Base-by-base conservation (phyloP, 495 filamentous ascomycete species). In the Hypomontagnella submonticulosa region DNA sequence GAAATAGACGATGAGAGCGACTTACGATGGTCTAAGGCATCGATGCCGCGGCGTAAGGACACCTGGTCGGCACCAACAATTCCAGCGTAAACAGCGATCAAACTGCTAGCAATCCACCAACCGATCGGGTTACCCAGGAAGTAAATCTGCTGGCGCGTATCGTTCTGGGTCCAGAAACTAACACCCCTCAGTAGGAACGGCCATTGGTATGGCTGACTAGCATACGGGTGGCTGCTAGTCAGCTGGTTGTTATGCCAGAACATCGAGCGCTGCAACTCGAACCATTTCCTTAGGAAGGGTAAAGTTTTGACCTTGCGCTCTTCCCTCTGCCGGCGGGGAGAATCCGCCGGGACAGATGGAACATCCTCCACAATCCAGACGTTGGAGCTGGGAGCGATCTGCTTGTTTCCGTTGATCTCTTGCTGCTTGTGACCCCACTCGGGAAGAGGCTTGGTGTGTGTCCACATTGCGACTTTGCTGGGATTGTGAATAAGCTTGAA, bases 401-500 rank as follows among this genome's bases (percentile, higher is more conserved):
- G 96, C 86, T 99, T 99, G 86, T 99, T 99, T 51, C 95, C 95
- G 74, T 99, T 99, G 81, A 99, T 97, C 75, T 99, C 95, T 63
- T 96, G 93, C 72, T 99, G 95, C 76, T 96, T 96, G 78, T 88
- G 93, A 30, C 84, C 95, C 95, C 95, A 99, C 12, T 99, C 95
- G 1, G 95, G 95, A 12, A 99, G 88, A 15, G 95, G 91, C 32
- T 87, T 93, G 5, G 90, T 89, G 75, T 97, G 94, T 1, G 95
- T 99, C 95, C 95, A 99, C 93, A 99, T 95, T 57, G 96, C 94
- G 30, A 99, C 95, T 63, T 93, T 93, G 58, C 92, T 93, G 1
- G 95, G 93, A 59, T 90, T 84, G 73, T 99, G 95, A 65, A 99
- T 84, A 42, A 99, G 83, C 77, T 97, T 98, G 86, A 99, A 95